Evolutionary conservation across 208 protist species (phyloP), one percentile per base, ranked within the genome.

Genomic region (Trypanosoma mega): DNA sequence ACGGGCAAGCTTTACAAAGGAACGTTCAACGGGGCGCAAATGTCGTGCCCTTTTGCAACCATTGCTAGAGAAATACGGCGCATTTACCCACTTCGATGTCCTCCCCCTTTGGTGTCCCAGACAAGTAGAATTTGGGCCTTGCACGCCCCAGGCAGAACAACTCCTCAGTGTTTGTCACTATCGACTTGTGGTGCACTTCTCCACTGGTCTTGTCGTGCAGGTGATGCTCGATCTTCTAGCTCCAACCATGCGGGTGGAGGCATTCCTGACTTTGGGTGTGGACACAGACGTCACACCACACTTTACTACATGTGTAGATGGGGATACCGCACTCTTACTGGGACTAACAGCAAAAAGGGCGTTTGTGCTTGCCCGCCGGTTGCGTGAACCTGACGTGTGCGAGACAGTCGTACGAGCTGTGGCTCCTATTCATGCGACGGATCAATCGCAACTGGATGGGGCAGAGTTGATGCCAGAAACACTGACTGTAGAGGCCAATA

Each of bases 181-280:
- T 59, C 87, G 87, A 24, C 46, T 94, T 46, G 62, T 94, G 14
- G 46, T 73, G 29, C 65, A 72, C 58, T 94, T 91, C 39, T 46
- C 31, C 20, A 68, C 66, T 27, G 76, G 75, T 9, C 76, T 89
- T 57, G 48, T 92, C 52, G 60, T 78, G 31, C 74, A 81, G 21
- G 84, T 90, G 29, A 80, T 90, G 76, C 55, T 87, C 6, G 84
- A 94, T 57, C 62, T 88, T 16, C 56, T 76, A 11, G 63, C 74
- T 5, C 33, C 61, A 23, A 44, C 61, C 29, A 77, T 72, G 54
- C 75, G 71, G 6, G 76, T 91, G 21, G 84, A 94, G 68, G 67
- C 64, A 29, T 91, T 90, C 72, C 50, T 91, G 20, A 78, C 87
- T 2, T 47, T 87, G 14, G 87, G 87, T 6, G 36, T 45, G n/a